Evolutionary conservation across 2,329 filamentous ascomycete genomes (phyloP).

Genomic region (Sordariomycetes sp.): DNA sequence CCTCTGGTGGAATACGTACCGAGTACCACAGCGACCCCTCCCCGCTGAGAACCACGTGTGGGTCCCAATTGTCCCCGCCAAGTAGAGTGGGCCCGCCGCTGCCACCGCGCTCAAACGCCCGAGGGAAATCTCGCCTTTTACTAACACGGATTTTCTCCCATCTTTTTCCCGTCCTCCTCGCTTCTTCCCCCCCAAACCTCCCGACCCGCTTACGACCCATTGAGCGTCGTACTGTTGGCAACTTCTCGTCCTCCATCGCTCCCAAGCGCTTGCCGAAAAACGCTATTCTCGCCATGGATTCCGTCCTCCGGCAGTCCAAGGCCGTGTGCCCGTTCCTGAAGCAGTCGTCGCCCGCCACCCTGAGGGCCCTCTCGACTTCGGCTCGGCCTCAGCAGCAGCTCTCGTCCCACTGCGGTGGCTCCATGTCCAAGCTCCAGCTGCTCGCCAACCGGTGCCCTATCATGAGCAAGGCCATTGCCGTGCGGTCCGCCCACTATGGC

Average conservation of each 20-base stretch:
- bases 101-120: background rate
- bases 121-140: background rate
- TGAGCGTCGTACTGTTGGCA: background rate
- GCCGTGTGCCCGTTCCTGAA: slow-evolving; percentile 96
- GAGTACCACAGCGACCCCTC: no score
- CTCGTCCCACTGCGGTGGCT: slow-evolving; percentile 68
- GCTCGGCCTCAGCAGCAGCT: slow-evolving; percentile 41
- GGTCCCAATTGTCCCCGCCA: background rate
- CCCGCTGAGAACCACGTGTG: background rate
- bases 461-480: slow-evolving; percentile 94
- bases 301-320: slow-evolving; percentile 88
- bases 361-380: slow-evolving; percentile 78
- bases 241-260: background rate
- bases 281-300: slow-evolving; percentile 59
- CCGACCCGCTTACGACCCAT: background rate
- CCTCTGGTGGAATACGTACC: background rate
- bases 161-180: background rate
- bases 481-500: slow-evolving; percentile 57
- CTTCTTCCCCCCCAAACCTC: background rate
- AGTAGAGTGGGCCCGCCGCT: background rate
- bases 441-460: slow-evolving; percentile 92
- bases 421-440: slow-evolving; percentile 94
- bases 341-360: slow-evolving; percentile 81
- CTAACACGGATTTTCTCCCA: background rate
- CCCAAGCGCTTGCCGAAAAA: background rate